Conservation (phyloP, 2,329 filamentous ascomycete species). For the Diaporthe sp. region DNA sequence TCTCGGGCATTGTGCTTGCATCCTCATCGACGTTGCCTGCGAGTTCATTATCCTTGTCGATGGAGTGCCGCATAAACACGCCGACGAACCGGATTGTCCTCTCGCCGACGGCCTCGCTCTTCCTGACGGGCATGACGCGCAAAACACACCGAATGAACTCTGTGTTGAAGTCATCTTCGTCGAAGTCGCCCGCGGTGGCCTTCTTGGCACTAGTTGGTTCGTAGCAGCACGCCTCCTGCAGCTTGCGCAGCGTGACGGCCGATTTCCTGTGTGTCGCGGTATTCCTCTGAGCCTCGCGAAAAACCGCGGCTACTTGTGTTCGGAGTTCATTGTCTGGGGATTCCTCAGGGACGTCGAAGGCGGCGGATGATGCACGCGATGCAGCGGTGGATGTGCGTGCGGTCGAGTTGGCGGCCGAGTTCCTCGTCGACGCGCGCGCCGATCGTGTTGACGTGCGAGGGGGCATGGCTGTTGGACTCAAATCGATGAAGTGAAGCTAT, state of each 20-base stretch:
- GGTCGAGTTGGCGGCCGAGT: constrained; percentile 56
- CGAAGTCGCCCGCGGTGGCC: constrained; percentile 73
- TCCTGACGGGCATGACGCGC: constrained; percentile 88
- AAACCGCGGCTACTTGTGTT: constrained; percentile 78
- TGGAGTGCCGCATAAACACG: constrained; percentile 83
- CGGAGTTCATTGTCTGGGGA: constrained; percentile 79
- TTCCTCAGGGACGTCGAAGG: constrained; percentile 75
- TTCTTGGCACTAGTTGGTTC: constrained; percentile 69
- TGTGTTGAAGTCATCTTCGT: constrained; percentile 87
- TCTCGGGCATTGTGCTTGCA: constrained; percentile 81
- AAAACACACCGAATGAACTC: constrained; percentile 89
- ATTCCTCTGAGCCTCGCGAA: constrained; percentile 87
- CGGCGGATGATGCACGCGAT: constrained; percentile 61
- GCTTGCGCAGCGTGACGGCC: constrained; percentile 86
- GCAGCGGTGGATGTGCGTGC: constrained; percentile 58
- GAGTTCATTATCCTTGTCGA: constrained; percentile 79
- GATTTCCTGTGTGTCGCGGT: constrained; percentile 93
- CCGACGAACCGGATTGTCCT: constrained; percentile 87
- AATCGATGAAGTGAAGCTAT: constrained; percentile 42
- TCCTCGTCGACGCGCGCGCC: constrained; percentile 58
- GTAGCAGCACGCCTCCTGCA: constrained; percentile 88
- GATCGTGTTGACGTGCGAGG: constrained; percentile 62
- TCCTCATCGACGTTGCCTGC: constrained; percentile 76
- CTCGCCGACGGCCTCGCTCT: constrained; percentile 90
- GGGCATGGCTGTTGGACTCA: constrained; percentile 58